phyloP scores from a whole-genome alignment of 2,329 filamentous ascomycete species.

The Aspergillus proliferans region DNA sequence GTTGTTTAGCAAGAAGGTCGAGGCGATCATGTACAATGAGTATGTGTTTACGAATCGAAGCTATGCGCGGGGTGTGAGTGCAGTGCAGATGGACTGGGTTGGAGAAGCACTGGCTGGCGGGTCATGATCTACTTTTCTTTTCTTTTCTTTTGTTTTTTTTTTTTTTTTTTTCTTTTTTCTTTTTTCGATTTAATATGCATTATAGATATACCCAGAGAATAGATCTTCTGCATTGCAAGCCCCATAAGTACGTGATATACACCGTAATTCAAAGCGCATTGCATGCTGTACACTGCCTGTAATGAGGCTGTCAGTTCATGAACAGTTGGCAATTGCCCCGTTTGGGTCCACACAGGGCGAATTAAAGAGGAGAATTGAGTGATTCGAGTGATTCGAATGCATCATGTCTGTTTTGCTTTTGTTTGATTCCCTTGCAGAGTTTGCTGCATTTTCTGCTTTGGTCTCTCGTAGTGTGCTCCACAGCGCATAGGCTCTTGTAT shows the following conservation, averaged over 20 bases:
- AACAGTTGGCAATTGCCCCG: too few relatives aligned
- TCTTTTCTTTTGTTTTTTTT: neutral
- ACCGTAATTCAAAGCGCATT: too few relatives aligned
- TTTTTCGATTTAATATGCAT: conserved; percentile 3
- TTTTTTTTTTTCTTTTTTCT: neutral
- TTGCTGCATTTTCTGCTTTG: too few relatives aligned
- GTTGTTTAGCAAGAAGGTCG: conserved; percentile 54
- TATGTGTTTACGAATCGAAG: conserved; percentile 60
- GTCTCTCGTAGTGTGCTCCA: neutral
- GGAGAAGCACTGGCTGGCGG: conserved; percentile 41
- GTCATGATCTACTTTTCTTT: neutral
- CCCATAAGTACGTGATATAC: too few relatives aligned
- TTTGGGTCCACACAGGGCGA: too few relatives aligned
- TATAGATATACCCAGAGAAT: neutral
- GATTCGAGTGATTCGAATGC: too few relatives aligned
- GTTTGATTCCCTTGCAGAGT: too few relatives aligned
- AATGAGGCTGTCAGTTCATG: too few relatives aligned
- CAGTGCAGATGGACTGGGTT: conserved; percentile 58
- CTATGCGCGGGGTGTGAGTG: conserved; percentile 58
- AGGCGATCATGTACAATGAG: conserved; percentile 60
- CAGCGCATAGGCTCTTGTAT: neutral
- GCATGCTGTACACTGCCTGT: too few relatives aligned
- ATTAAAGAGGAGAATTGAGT: too few relatives aligned
- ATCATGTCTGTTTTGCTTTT: too few relatives aligned
- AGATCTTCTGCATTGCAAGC: neutral